phyloP scores from a whole-genome alignment of 2,329 filamentous ascomycete genomes.

The Arachnopeziza araneosa region DNA sequence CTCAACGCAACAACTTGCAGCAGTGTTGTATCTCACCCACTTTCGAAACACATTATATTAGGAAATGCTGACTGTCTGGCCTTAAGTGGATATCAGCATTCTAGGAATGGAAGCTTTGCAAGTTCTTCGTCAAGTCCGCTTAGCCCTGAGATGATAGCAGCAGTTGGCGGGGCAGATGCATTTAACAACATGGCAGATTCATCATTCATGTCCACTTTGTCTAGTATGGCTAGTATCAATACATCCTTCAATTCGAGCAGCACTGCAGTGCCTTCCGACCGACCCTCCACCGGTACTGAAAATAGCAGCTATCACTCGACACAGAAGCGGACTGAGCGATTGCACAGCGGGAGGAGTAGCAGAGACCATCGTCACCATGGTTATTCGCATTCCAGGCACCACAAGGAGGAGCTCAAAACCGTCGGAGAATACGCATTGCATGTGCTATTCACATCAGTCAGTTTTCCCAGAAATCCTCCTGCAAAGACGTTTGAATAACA shows the following conservation, averaged over 20 bases:
- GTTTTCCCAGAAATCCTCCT: conserved; percentile 28
- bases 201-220: conserved; percentile 21
- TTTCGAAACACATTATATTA: no score
- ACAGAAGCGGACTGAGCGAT: conserved; percentile 52
- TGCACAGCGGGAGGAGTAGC: conserved; percentile 63
- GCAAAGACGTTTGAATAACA: conserved; percentile 29
- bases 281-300: conserved; percentile 39
- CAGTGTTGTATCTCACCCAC: no score
- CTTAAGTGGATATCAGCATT: conserved; percentile 73
- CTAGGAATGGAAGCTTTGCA: conserved; percentile 78
- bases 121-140: conserved; percentile 78
- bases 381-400: conserved; percentile 56
- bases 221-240: conserved; percentile 22
- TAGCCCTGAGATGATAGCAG: conserved; percentile 79
- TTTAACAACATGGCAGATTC: conserved; percentile 27
- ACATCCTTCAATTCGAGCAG: conserved; percentile 28
- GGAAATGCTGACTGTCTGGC: no score
- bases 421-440: conserved; percentile 98
- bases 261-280: conserved; percentile 29
- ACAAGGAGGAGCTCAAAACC: conserved; percentile 75
- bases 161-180: conserved; percentile 44
- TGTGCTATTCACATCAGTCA: conserved; percentile 86
- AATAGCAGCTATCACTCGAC: conserved; percentile 38
- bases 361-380: conserved; percentile 65
- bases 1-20: no score